Conservation (phyloP, 371 early-diverging fungal species). For the Batrachochytrium dendrobatidis region DNA sequence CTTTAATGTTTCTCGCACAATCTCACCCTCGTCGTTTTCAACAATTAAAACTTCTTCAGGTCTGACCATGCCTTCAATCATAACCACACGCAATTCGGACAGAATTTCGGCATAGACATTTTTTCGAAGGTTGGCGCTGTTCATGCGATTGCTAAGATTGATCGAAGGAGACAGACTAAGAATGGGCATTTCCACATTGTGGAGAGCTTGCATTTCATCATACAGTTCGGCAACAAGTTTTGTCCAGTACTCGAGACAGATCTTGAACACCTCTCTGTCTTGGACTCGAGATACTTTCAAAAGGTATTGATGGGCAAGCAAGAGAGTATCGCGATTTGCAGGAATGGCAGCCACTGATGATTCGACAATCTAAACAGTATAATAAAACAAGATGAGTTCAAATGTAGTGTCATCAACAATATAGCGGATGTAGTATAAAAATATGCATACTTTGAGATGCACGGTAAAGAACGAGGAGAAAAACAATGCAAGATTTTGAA, state of each 20-base stretch:
- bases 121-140: constrained; percentile 44
- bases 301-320: constrained; percentile 81
- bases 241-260: constrained; percentile 95
- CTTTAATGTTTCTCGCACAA: constrained; percentile 96
- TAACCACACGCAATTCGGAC: constrained; percentile 75
- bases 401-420: no score
- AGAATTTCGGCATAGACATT: constrained; percentile 73
- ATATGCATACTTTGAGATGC: constrained; percentile 65
- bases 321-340: constrained; percentile 53
- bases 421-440: no score
- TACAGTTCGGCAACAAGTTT: constrained; percentile 81
- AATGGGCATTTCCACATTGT: constrained; percentile 37
- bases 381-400: background rate
- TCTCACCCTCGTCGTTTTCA: constrained; percentile 99
- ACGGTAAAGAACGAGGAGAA: constrained; percentile 74
- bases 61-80: constrained; percentile 95
- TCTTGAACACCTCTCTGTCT: constrained; percentile 96
- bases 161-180: constrained; percentile 43
- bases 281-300: constrained; percentile 83
- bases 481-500: constrained; percentile 81
- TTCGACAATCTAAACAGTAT: background rate
- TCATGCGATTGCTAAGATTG: constrained; percentile 16
- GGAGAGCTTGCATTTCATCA: constrained; percentile 64
- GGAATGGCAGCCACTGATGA: background rate
- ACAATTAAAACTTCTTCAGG: constrained; percentile 97